Conservation (phyloP, 2,329 filamentous ascomycete species). For the Akanthomyces dipterigenus region DNA sequence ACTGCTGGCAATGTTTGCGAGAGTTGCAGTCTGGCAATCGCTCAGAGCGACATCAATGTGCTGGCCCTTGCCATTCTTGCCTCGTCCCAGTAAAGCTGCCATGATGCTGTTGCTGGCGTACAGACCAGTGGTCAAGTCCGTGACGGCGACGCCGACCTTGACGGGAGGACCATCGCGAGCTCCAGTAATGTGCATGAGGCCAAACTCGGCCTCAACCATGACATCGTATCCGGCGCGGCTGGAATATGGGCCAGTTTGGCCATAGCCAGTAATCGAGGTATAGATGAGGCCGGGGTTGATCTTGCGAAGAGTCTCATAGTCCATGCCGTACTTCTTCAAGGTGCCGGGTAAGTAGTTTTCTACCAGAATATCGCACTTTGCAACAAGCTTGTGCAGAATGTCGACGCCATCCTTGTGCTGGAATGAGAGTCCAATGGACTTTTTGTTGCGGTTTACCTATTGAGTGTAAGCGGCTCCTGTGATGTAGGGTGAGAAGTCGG, state of each 20-base stretch:
- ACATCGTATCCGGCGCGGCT: conserved; percentile 92
- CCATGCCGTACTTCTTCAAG: conserved; percentile 83
- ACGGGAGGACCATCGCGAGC: conserved; percentile 81
- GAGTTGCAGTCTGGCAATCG: conserved; percentile 89
- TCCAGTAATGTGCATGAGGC: conserved; percentile 97
- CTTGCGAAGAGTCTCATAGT: conserved; percentile 71
- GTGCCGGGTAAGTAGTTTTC: conserved; percentile 94
- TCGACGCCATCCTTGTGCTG: conserved; percentile 76
- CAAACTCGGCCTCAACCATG: conserved; percentile 98
- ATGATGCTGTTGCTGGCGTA: conserved; percentile 96
- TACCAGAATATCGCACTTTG: conserved; percentile 84
- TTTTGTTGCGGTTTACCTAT: conserved; percentile 94
- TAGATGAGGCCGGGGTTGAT: conserved; percentile 89
- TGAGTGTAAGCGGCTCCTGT: conserved; percentile 13
- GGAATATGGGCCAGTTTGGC: conserved; percentile 87
- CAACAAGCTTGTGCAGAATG: conserved; percentile 77
- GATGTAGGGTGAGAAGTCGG: neutral
- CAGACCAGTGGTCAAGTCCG: conserved; percentile 87
- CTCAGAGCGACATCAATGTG: conserved; percentile 88
- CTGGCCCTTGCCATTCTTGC: conserved; percentile 71
- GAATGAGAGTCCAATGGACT: conserved; percentile 86
- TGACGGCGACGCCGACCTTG: conserved; percentile 96
- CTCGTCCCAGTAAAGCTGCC: conserved; percentile 77
- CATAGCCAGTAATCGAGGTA: conserved; percentile 93
- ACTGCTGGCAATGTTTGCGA: conserved; percentile 93